Evolutionary conservation across 805 yeast genomes (phyloP).

Genomic region (Candida germanica): DNA sequence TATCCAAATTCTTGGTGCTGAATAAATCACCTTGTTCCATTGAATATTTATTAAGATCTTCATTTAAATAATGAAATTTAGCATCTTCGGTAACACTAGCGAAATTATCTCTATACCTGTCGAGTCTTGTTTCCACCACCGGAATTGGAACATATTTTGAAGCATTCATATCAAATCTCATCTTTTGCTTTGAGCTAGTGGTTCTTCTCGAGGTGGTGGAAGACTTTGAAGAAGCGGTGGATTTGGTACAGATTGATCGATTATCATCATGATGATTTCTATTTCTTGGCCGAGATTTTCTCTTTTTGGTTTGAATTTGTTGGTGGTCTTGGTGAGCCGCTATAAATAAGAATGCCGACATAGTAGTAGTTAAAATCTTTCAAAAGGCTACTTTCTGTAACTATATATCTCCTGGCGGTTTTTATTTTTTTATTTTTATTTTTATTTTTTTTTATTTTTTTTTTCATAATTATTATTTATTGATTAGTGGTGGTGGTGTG

Average conservation of each 20-base stretch:
- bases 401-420: neutral
- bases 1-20: constrained; percentile 10
- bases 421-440: neutral
- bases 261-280: constrained; percentile 5
- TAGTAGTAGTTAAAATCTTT: too few species aligned
- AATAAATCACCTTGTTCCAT: constrained; percentile 9
- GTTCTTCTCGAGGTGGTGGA: constrained; percentile 6
- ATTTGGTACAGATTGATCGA: constrained; percentile 9
- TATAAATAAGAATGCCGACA: constrained; percentile 14
- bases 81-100: constrained; percentile 6
- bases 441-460: too few species aligned
- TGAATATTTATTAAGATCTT: constrained; percentile 10
- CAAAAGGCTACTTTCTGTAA: too few species aligned
- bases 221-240: constrained; percentile 10
- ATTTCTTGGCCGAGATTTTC: neutral
- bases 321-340: constrained; percentile 12
- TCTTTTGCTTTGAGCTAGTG: constrained; percentile 2
- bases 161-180: constrained; percentile 11
- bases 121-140: constrained; percentile 4
- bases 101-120: constrained; percentile 6
- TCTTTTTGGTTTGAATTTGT: constrained; percentile 3
- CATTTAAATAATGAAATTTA: constrained; percentile 11
- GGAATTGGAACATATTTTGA: constrained; percentile 7
- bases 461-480: too few species aligned
- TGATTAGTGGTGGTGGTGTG: too few species aligned